These are phyloP conservation scores for Talinum fruticosum DNA, from an alignment of 148 eudicot species.

Conservation along the genomic window DNA sequence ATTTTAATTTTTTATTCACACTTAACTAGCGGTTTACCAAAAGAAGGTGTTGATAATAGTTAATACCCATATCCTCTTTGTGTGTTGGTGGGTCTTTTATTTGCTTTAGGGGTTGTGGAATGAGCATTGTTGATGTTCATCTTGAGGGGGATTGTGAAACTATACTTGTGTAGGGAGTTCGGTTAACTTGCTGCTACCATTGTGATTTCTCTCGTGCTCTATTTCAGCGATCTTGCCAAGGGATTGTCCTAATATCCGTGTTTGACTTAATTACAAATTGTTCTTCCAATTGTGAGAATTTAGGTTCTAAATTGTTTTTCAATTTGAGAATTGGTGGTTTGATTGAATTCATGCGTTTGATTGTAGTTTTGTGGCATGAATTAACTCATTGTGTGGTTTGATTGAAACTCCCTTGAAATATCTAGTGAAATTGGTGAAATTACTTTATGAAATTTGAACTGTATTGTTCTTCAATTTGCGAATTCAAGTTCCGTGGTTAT, in stretches of 20 bases:
- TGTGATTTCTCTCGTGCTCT: neutral
- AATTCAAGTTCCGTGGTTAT: no score
- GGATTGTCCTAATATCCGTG: neutral
- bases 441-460: no score
- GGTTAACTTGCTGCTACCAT: neutral
- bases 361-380: no score
- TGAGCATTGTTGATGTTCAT: neutral
- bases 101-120: neutral
- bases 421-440: no score
- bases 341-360: no score
- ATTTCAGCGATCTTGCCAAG: neutral
- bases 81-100: neutral
- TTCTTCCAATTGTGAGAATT: no score
- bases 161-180: neutral
- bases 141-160: neutral
- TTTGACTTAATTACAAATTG: no score
- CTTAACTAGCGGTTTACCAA: neutral
- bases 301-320: no score
- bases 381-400: no score
- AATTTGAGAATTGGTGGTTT: no score
- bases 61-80: neutral
- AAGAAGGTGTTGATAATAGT: neutral
- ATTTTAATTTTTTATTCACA: neutral
- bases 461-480: no score
- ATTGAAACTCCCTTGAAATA: no score